Base-by-base conservation (phyloP, 345 rosid genomes). In the Pugionium cornutum region DNA sequence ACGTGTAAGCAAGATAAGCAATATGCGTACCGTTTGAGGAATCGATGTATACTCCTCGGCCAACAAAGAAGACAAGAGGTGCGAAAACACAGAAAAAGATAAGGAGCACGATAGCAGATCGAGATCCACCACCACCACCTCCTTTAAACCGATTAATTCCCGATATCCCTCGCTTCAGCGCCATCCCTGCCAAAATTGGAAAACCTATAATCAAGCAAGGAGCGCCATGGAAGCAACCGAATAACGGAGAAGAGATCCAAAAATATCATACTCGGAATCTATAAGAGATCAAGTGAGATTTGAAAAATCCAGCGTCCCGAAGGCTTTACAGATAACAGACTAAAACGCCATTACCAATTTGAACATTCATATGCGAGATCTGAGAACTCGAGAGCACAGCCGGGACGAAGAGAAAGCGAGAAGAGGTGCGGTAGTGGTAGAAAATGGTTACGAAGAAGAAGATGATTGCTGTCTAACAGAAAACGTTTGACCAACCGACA, bases 1-100 rank as follows among this genome's bases (percentile, higher is more conserved):
- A 44, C 2, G 37, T 29, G 4, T 2, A 31, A 58, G 7, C 9
- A 31, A 49, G 32, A 61, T 5, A 51, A 45, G 58, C n/a, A 62
- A 70, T 36, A 65, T 11, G 9, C 49, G 66, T 84, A 87, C 94
- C 89, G 43, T 54, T 60, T 3, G 84, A 70, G 44, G 81, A 60
- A 71, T 65, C 67, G 2, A 81, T 4, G 76, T 72, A 76, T n/a
- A 86, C 81, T 44, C 91, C 88, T 46, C 86, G 78, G 54, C 92
- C 87, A 58, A 83, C 76, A 49, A 83, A 85, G 96, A 89, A 85
- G 68, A 84, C 53, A 33, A 86, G 76, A 40, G 92, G 90, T 6
- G 84, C 77, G 42, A 92, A 74, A 49, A 86, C 74, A 39, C 81
- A 83, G 81, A 85, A 81, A 67, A 89, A 68, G 36, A 77, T 70